A percentile compares a stretch with the other conserved stretches of the same genome.
These are phyloP conservation scores for Cucumis variabilis DNA, from an alignment of 331 rosid genomes.

Conservation along the genomic window DNA sequence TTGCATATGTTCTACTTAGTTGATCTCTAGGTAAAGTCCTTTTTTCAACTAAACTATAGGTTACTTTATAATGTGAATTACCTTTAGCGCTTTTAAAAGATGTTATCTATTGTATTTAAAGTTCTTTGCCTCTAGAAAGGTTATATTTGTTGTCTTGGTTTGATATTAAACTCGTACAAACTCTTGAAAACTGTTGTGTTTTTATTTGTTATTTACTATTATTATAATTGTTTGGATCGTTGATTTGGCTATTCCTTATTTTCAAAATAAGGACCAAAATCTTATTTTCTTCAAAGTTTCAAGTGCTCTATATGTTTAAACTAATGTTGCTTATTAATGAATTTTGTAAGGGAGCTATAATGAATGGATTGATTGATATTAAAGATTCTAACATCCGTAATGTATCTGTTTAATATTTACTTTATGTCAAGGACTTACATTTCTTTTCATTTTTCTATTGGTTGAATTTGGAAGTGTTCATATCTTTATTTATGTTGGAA, in stretches of 20 bases:
- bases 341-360: not conserved
- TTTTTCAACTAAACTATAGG: too few species aligned
- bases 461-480: not conserved
- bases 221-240: too few species aligned
- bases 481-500: conserved; percentile 37
- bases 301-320: not conserved
- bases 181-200: too few species aligned
- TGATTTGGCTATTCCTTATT: not conserved
- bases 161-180: too few species aligned
- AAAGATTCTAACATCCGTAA: not conserved
- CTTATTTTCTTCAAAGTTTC: not conserved
- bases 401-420: not conserved
- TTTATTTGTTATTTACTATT: not conserved
- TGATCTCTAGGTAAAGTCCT: too few species aligned
- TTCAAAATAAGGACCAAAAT: not conserved
- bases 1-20: too few species aligned
- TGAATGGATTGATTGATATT: not conserved
- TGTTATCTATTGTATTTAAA: too few species aligned
- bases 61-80: too few species aligned
- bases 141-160: too few species aligned
- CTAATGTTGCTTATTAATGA: not conserved
- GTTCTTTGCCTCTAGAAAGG: too few species aligned
- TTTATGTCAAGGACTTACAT: not conserved
- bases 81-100: too few species aligned
- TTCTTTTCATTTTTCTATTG: not conserved